These are phyloP conservation scores for Vanrija humicola DNA, from an alignment of 1,284 basidiomycete species.

Conservation along the genomic window DNA sequence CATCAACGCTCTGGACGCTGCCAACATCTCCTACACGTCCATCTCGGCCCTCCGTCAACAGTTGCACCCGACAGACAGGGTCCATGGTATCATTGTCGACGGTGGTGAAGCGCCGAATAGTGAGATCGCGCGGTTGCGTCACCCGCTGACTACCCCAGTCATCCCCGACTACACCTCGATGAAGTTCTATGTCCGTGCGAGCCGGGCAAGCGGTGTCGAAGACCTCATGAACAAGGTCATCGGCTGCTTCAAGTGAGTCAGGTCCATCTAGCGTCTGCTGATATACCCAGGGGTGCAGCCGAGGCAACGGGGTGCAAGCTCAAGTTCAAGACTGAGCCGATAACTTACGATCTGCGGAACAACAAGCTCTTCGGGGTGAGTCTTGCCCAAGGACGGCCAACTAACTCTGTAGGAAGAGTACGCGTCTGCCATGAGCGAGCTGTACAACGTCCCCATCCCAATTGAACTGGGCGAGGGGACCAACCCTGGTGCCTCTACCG, in stretches of 20 bases:
- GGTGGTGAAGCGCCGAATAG: constrained; percentile 56
- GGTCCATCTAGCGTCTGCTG: no score
- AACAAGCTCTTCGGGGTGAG: constrained; percentile 15
- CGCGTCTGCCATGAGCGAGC: constrained; percentile 6
- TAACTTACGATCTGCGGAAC: constrained; percentile 57
- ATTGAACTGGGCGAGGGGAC: constrained; percentile 8
- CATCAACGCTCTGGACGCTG: constrained; percentile 77
- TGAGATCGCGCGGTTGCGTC: neutral
- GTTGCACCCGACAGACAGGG: constrained; percentile 19
- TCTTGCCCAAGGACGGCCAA: neutral
- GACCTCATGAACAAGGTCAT: constrained; percentile 56
- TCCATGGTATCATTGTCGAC: constrained; percentile 47
- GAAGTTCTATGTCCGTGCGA: constrained; percentile 64
- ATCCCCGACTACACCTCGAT: constrained; percentile 74
- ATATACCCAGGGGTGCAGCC: constrained; percentile 50
- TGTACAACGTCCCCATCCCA: neutral
- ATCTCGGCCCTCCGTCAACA: constrained; percentile 73
- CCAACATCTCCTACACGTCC: constrained; percentile 69
- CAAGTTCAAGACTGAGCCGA: constrained; percentile 50
- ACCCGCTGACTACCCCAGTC: constrained; percentile 37
- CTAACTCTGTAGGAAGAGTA: constrained; percentile 6
- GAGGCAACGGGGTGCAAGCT: constrained; percentile 65
- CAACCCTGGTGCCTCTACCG: constrained; percentile 6
- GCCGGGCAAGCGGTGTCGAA: constrained; percentile 57
- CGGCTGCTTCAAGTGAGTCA: constrained; percentile 57